Base-by-base conservation (phyloP, 2,329 filamentous ascomycete species). In the Hypoxylon sp. region DNA sequence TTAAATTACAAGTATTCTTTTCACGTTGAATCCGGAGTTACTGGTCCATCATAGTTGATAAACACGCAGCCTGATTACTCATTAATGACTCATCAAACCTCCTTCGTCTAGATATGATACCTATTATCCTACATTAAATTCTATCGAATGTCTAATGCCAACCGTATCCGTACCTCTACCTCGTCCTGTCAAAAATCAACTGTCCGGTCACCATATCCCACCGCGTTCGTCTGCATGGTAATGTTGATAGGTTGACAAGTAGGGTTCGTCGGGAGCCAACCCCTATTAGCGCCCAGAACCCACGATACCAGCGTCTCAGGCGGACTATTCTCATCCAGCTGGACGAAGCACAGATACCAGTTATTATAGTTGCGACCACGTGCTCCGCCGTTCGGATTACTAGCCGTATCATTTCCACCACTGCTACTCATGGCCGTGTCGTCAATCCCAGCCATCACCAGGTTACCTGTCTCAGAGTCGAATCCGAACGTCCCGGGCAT, bases 241-340 rank as follows among this genome's bases (percentile, higher is more conserved):
- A 64, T 54, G 33, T 61, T 61, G 5, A 67, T 48, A n/a, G 54
- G 14, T 48, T 67, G 52, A 19, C 53, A 67, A 5, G 67, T 63
- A 26, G 60, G 67, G 17, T 67, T 70, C 47, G 64, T 67, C 19
- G 63, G 67, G 24, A 24, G 51, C 59, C 47, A 62, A 13, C 59
- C 67, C 19, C 48, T 33, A 44, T 63, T 67, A 8, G 63, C 59
- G 47, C 67, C 60, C 8, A 67, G 35, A n/a, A 62, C 57, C 67
- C 63, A 67, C 33, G 64, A 63, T 11, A 67, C 47, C 11, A 67
- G 51, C 19, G 58, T 8, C 47, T 50, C 13, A 10, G 46, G 39
- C n/a, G 31, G 14, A 1, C 42, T 11, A 19, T 29, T 19, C 14
- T 51, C 11, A 6, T 52, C 31, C 13, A 70, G 52, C 33, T 46